Evolutionary conservation across 148 eudicot species (phyloP).

Genomic region (Mesembryanthemum crystallinum): DNA sequence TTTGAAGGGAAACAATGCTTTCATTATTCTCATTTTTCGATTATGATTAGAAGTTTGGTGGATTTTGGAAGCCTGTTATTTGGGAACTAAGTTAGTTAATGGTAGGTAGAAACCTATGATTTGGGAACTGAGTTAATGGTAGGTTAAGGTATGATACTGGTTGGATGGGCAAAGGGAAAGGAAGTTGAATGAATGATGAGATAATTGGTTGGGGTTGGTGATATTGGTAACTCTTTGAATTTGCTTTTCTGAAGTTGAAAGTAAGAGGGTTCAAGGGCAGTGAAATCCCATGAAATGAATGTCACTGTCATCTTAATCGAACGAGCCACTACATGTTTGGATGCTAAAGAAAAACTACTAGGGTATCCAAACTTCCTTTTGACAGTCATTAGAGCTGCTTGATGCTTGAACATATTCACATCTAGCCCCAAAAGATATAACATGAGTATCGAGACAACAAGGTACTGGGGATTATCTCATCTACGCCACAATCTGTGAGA

Average conservation of each 20-base stretch:
- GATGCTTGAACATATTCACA: no score
- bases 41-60: slow-evolving; percentile 2
- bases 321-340: slow-evolving; percentile 1
- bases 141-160: slow-evolving; percentile 5
- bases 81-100: neutral
- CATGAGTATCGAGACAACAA: no score
- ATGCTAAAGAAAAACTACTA: neutral
- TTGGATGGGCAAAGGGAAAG: slow-evolving; percentile 13
- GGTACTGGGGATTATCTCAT: no score
- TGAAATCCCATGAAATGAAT: slow-evolving; percentile 31
- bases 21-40: slow-evolving; percentile 28
- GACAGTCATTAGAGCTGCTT: no score
- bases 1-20: slow-evolving; percentile 50
- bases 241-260: slow-evolving; percentile 17
- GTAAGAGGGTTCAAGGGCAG: slow-evolving; percentile 11
- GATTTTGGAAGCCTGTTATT: neutral
- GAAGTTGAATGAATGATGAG: slow-evolving; percentile 6
- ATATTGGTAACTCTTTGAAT: slow-evolving; percentile 1
- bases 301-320: slow-evolving; percentile 21
- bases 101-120: no score
- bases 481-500: no score
- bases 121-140: slow-evolving; percentile 10
- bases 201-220: slow-evolving; percentile 14
- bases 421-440: no score
- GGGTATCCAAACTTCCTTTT: neutral